A percentile compares a stretch with the other conserved stretches of the same genome.
Conservation (phyloP, 2,329 filamentous ascomycete genomes). For the Penicillium concentricum region DNA sequence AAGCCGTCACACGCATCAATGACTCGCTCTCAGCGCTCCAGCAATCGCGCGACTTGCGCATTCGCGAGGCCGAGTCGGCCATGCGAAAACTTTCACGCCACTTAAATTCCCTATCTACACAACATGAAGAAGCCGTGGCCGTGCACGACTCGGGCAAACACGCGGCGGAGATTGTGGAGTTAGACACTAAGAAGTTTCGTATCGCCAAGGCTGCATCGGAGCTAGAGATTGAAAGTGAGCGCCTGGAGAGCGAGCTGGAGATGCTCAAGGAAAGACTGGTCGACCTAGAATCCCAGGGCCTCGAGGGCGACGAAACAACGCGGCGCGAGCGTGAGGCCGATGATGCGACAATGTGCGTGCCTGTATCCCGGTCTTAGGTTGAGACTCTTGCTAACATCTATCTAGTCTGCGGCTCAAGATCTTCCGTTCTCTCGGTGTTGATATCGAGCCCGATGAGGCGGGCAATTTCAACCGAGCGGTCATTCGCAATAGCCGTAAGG, state of each 20-base stretch:
- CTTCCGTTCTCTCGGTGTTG: slow-evolving; percentile 86
- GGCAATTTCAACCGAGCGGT: slow-evolving; percentile 85
- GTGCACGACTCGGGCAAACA: slow-evolving; percentile 77
- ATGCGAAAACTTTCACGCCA: slow-evolving; percentile 73
- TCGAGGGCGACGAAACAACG: slow-evolving; percentile 65
- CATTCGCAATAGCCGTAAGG: slow-evolving; percentile 79
- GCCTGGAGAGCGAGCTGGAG: slow-evolving; percentile 75
- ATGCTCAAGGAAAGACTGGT: slow-evolving; percentile 72
- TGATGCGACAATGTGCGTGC: slow-evolving; percentile 48
- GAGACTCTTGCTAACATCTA: slow-evolving; percentile 4
- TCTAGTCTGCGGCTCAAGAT: slow-evolving; percentile 76
- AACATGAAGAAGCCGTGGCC: slow-evolving; percentile 73
- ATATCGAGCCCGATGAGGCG: slow-evolving; percentile 75
- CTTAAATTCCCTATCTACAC: slow-evolving; percentile 69
- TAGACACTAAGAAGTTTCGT: slow-evolving; percentile 92
- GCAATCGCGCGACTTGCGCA: slow-evolving; percentile 75
- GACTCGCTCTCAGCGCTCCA: slow-evolving; percentile 81
- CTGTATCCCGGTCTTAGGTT: not conserved
- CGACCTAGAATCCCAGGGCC: slow-evolving; percentile 81
- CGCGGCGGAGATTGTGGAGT: slow-evolving; percentile 76
- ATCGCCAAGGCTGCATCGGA: slow-evolving; percentile 89
- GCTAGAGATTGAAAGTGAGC: slow-evolving; percentile 90
- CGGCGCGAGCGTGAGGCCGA: slow-evolving; percentile 53
- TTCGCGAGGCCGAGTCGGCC: slow-evolving; percentile 66
- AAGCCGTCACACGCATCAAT: slow-evolving; percentile 76